Evolutionary conservation across 2,329 filamentous ascomycete species (phyloP), one percentile per base, ranked within the genome.

Genomic region (Clonostachys rosea): DNA sequence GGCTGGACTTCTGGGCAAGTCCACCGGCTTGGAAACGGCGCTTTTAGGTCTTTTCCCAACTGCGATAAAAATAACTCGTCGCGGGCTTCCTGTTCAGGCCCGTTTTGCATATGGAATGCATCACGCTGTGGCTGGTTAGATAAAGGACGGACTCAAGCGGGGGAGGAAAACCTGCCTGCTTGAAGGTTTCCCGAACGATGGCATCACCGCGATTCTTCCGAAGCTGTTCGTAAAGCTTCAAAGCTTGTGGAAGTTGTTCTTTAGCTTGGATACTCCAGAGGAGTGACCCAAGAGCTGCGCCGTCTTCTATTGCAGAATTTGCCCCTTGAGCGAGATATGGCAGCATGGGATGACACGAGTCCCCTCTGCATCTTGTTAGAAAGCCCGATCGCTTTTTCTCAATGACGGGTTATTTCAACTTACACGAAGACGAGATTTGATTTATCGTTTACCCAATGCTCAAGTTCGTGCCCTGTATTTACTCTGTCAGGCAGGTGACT

Each of bases 251-350:
- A 2, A 83, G 49, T 30, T 77, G 68, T 0, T 72, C 65, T 42
- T 68, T 73, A 1, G 60, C 61, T 34, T 67, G 62, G 10, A 84
- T 65, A 3, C 73, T 67, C 0, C 75, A 74, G 0, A 88, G 64
- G 2, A 87, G 56, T 1, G 73, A 67, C 1, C 84, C 84, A 0
- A 88, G 64, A 0, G 85, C 82, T 0, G 83, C 82, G 0, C 83
- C 84, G 46, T 89, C 85, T 56, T 89, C 84, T 1, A 89, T 69
- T 1, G 79, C 78, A 1, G 76, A 83, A 57, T 86, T 86, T 13
- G 84, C 84, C 0, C 85, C 84, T 60, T 83, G 85, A 0, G 79
- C 84, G 33, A 82, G 68, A 52, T 81, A 79, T 4, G 80, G 81
- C 3, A 85, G 64, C 80, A 84, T 84, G 0, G 81, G 77, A 57